Base-by-base conservation (phyloP, 1,284 basidiomycete genomes). In the Pseudozyma pruni region DNA sequence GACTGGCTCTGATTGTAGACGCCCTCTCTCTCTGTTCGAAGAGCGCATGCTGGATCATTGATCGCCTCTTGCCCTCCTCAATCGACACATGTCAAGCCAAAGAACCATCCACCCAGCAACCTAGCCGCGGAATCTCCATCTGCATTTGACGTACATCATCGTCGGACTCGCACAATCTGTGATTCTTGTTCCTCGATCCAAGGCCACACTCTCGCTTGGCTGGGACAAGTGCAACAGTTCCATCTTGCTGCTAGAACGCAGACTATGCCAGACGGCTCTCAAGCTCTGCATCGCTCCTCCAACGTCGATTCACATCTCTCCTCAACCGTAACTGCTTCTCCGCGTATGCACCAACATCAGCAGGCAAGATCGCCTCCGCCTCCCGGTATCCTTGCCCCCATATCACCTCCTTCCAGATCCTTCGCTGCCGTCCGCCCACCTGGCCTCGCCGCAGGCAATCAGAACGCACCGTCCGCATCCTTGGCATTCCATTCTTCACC, bases 201-300 rank as follows among this genome's bases (percentile, higher is more conserved):
- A 29, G 27, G 10, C 32, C 14, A 39, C 33, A 2, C 20, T 54
- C 27, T 29, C 27, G 27, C n/a, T n/a, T n/a, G n/a, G n/a, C n/a
- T n/a, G n/a, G n/a, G n/a, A n/a, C n/a, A n/a, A n/a, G n/a, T n/a
- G n/a, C n/a, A n/a, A n/a, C n/a, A n/a, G 8, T 14, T 16, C 5
- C 44, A 35, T 20, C 44, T 35, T 22, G 27, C 19, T n/a, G 17
- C 14, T 44, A 34, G 33, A 6, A 33, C 54, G 19, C 35, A 41
- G 58, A 62, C 54, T 27, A 68, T 68, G 64, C 58, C 64, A 31
- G 64, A 68, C 53, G 64, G 58, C 33, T 37, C 46, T 32, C 25
- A 47, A 17, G 23, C 33, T 13, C 13, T 46, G 40, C 31, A 58
- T 39, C 58, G 50, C 33, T 42, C 35, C 27, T 47, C 43, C 19